Percentiles rank a stretch among this genome's conserved stretches.
Evolutionary conservation across 2,329 filamentous ascomycete species (phyloP).

Genomic region (Teratosphaeria epicoccoides): DNA sequence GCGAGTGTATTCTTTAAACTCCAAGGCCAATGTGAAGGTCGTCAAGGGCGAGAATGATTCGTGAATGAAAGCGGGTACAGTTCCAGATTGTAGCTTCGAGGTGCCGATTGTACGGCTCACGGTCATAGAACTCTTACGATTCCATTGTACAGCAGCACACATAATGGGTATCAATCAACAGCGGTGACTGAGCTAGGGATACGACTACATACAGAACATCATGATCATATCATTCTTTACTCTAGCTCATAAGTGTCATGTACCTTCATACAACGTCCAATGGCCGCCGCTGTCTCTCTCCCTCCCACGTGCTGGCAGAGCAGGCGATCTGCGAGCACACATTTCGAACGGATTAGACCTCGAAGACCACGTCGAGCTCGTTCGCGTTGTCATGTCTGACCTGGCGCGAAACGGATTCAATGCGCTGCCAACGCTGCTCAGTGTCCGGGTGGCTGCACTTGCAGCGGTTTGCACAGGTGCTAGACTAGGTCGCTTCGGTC

Average conservation of each 20-base stretch:
- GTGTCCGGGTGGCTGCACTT: constrained; percentile 8
- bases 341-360: constrained; percentile 10
- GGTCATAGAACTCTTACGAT: not conserved
- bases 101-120: not conserved
- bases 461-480: constrained; percentile 10
- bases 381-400: not conserved
- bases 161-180: not conserved
- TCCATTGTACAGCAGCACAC: not conserved
- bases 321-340: not conserved
- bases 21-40: constrained; percentile 43
- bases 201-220: not conserved
- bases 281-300: not conserved
- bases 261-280: not conserved
- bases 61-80: not conserved
- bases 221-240: not conserved
- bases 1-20: constrained; percentile 44
- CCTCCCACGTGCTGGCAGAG: not conserved
- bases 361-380: constrained; percentile 5
- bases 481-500: constrained; percentile 4
- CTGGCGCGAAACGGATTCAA: constrained; percentile 7
- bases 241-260: not conserved
- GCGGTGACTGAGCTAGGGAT: not conserved
- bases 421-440: constrained; percentile 8
- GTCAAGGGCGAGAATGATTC: constrained; percentile 33
- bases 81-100: not conserved